Conservation (phyloP, 345 rosid genomes). For the Laguncularia racemosa region DNA sequence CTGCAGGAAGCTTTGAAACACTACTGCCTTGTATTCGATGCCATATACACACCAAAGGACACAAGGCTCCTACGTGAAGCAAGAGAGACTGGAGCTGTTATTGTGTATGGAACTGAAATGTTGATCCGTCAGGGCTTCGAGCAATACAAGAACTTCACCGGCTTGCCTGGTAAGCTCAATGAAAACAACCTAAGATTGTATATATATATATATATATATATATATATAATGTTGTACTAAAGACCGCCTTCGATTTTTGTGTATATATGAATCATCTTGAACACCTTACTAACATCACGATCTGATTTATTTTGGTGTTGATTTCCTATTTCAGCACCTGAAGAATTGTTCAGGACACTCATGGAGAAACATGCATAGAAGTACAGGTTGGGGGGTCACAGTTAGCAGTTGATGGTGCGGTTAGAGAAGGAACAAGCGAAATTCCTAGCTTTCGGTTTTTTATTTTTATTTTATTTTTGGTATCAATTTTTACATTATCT, state of each 20-base stretch:
- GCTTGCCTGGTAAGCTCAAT: constrained; percentile 35
- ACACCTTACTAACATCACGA: too few species aligned
- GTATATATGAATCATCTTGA: too few species aligned
- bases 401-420: not conserved
- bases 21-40: constrained; percentile 37
- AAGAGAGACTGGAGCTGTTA: constrained; percentile 24
- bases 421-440: too few species aligned
- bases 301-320: not conserved
- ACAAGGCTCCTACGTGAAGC: constrained; percentile 34
- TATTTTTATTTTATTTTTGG: too few species aligned
- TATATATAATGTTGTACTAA: not conserved
- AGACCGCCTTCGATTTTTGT: not conserved
- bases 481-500: too few species aligned
- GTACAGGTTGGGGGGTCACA: not conserved
- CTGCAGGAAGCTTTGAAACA: constrained; percentile 29
- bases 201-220: not conserved
- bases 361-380: constrained; percentile 38
- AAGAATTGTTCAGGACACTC: constrained; percentile 36
- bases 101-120: constrained; percentile 45
- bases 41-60: constrained; percentile 41
- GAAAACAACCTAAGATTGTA: not conserved
- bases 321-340: constrained; percentile 28
- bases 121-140: constrained; percentile 42
- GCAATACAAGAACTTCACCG: constrained; percentile 48
- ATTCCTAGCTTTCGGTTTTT: too few species aligned